These are phyloP conservation scores for Trichophyton schoenleinii DNA, from an alignment of 2,329 filamentous ascomycete genomes.

Conservation along the genomic window DNA sequence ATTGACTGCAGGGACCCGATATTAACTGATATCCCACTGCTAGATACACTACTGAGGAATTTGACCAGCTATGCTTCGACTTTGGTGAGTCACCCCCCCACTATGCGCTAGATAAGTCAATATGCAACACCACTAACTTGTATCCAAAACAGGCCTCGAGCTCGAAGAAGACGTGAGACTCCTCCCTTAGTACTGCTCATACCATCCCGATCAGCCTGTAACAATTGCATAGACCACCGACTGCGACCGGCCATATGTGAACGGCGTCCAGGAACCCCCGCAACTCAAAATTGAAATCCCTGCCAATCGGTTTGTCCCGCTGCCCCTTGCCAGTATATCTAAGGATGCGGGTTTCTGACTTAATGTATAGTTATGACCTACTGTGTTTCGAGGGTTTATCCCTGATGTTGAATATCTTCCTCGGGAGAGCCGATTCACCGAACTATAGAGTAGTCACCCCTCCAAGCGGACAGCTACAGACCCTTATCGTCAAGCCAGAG, in stretches of 20 bases:
- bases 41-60: conserved; percentile 83
- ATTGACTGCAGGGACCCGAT: not conserved
- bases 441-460: conserved; percentile 67
- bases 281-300: conserved; percentile 98
- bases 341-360: conserved; percentile 15
- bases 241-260: conserved; percentile 57
- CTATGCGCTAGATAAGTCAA: not conserved
- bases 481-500: conserved; percentile 63
- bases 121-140: conserved; percentile 13
- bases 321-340: not conserved
- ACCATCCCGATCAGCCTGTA: conserved; percentile 16
- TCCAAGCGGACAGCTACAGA: conserved; percentile 59
- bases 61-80: conserved; percentile 96
- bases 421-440: conserved; percentile 60
- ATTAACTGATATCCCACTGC: not conserved
- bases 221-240: conserved; percentile 47
- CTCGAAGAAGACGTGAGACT: conserved; percentile 69
- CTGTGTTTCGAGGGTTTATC: conserved; percentile 95
- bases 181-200: not conserved
- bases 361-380: conserved; percentile 56
- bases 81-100: conserved; percentile 48
- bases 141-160: conserved; percentile 53
- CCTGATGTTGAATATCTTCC: conserved; percentile 91
- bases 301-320: conserved; percentile 62
- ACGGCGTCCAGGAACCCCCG: conserved; percentile 72